Conservation (phyloP, 1,139 yeast species). For the Saccharomycopsis crataegensis region DNA sequence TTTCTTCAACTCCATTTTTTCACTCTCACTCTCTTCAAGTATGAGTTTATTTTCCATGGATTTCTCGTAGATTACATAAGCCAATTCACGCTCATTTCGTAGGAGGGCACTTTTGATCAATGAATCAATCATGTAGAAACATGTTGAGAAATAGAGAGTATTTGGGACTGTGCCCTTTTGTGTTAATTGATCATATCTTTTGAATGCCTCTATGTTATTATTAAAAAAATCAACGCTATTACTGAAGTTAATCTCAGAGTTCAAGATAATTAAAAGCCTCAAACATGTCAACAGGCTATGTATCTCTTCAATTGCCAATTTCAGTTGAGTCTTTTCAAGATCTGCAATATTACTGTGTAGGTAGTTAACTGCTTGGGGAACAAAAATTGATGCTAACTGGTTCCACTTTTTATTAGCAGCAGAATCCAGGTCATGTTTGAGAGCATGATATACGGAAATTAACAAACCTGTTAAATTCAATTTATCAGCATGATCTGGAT, state of each 20-base stretch:
- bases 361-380: conserved; percentile 1
- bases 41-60: conserved; percentile 12
- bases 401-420: neutral
- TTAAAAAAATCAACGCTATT: conserved; percentile 9
- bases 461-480: neutral
- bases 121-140: conserved; percentile 10
- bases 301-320: neutral
- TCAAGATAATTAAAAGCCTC: neutral
- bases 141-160: neutral
- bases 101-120: conserved; percentile 14
- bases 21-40: neutral
- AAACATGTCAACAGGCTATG: neutral
- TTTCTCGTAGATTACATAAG: conserved; percentile 16
- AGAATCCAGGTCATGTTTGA: neutral
- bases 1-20: conserved; percentile 3
- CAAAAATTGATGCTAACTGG: neutral
- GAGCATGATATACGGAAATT: neutral
- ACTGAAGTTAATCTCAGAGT: conserved; percentile 2
- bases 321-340: neutral
- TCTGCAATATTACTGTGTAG: neutral
- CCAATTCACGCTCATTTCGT: conserved; percentile 13
- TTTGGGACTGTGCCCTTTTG: neutral
- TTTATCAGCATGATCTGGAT: neutral
- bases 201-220: neutral
- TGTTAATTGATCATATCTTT: neutral